Conservation (phyloP, 768 basidiomycete species). For the Suillus lakei region DNA sequence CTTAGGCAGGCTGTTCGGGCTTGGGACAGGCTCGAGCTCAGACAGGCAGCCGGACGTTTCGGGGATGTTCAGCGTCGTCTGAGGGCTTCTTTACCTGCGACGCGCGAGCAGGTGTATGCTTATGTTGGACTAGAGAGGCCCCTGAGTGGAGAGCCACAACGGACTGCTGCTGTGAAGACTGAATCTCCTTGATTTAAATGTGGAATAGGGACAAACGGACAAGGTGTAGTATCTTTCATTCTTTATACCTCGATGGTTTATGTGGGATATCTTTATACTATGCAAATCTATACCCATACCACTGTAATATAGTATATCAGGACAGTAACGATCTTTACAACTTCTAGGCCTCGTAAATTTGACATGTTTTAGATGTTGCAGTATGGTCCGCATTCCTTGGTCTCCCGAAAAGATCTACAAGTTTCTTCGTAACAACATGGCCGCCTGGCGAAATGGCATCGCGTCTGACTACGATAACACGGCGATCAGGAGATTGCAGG, state of each 20-base stretch:
- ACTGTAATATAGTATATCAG: background rate
- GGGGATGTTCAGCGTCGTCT: constrained; percentile 34
- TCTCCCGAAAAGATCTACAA: background rate
- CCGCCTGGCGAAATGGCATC: constrained; percentile 94
- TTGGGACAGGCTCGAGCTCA: constrained; percentile 33
- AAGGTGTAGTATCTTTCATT: background rate
- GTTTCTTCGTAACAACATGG: constrained; percentile 32
- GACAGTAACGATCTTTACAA: background rate
- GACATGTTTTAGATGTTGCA: background rate
- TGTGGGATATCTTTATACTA: background rate
- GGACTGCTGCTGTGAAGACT: background rate
- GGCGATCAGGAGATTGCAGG: constrained; percentile 42
- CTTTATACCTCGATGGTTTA: background rate
- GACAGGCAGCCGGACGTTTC: constrained; percentile 31
- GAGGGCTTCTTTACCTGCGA: constrained; percentile 28
- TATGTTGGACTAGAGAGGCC: constrained; percentile 28
- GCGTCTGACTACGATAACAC: constrained; percentile 83
- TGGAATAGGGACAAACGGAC: background rate
- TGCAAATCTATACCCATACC: background rate
- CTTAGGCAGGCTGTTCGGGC: constrained; percentile 32
- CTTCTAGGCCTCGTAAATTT: background rate
- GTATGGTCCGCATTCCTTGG: background rate
- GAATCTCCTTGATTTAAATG: background rate
- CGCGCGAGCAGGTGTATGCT: constrained; percentile 33
- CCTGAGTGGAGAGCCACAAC: background rate